Conservation (phyloP, 2,329 filamentous ascomycete species). For the Arthrobotrys sphaeroides region DNA sequence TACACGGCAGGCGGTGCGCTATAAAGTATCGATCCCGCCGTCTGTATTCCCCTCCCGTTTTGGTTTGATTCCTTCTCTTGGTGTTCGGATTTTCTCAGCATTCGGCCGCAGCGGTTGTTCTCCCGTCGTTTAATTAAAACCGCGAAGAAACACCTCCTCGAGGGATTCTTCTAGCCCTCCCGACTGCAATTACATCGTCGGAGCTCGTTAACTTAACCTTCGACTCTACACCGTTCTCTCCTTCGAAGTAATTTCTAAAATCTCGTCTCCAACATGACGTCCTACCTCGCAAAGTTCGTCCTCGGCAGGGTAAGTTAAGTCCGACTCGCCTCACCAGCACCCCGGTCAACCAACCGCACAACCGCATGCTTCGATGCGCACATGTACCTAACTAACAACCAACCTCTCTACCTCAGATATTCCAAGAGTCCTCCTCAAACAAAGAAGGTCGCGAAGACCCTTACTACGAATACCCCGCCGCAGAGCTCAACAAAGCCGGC, state of each 20-base stretch:
- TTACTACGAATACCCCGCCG: conserved; percentile 81
- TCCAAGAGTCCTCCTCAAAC: conserved; percentile 69
- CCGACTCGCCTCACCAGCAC: background rate
- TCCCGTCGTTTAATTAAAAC: background rate
- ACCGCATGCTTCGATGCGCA: background rate
- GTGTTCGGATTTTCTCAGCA: background rate
- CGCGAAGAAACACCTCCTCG: background rate
- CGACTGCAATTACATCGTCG: background rate
- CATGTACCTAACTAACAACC: background rate
- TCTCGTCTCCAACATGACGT: conserved; percentile 65
- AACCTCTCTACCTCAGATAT: conserved; percentile 65
- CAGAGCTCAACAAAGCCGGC: conserved; percentile 61
- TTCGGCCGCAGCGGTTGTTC: background rate
- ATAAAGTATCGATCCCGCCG: background rate
- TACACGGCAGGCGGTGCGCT: background rate
- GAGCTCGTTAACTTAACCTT: background rate
- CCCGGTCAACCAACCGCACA: background rate
- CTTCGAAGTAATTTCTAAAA: too few species aligned
- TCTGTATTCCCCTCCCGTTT: background rate
- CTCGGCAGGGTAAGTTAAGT: conserved; percentile 58
- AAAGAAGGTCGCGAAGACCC: conserved; percentile 80
- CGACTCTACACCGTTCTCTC: too few species aligned
- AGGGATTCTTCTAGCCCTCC: background rate
- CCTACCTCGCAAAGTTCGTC: conserved; percentile 67
- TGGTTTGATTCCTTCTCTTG: background rate